phyloP scores from a whole-genome alignment of 768 basidiomycete species.

The Kondoa subrosea region DNA sequence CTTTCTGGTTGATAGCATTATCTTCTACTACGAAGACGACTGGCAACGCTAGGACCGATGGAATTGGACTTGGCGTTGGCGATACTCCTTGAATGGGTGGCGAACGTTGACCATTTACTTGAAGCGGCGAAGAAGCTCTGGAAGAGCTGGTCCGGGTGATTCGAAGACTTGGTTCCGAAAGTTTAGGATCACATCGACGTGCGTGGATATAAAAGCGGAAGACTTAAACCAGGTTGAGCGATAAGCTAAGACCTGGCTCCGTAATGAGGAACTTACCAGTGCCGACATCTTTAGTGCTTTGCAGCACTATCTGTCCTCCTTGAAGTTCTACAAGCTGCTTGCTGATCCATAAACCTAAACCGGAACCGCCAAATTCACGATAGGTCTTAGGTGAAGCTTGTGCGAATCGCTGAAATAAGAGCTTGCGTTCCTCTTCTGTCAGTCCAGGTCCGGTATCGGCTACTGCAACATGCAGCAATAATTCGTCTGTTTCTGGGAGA shows the following conservation, averaged over 20 bases:
- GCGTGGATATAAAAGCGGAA: slow-evolving; percentile 1
- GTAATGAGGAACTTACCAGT: slow-evolving; percentile 14
- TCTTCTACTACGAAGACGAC: slow-evolving; percentile 17
- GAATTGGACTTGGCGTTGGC: no score
- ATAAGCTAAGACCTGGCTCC: no score
- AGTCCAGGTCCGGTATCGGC: slow-evolving; percentile 14
- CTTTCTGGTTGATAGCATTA: slow-evolving; percentile 17
- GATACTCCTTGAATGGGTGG: no score
- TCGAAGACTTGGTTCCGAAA: background rate
- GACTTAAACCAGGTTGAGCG: no score
- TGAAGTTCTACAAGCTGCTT: slow-evolving; percentile 15
- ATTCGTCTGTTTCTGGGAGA: background rate
- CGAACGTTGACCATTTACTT: no score
- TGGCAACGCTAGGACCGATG: no score
- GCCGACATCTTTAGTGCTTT: slow-evolving; percentile 13
- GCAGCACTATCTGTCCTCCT: slow-evolving; percentile 13
- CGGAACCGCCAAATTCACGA: slow-evolving; percentile 16
- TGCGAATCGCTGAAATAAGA: slow-evolving; percentile 15
- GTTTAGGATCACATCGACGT: background rate
- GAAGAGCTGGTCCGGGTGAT: no score
- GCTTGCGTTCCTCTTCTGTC: slow-evolving; percentile 14
- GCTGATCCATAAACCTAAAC: slow-evolving; percentile 17
- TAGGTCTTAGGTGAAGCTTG: slow-evolving; percentile 19
- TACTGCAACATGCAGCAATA: slow-evolving; percentile 12
- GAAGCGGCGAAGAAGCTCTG: background rate